Percentiles rank a stretch among this genome's conserved stretches.
These are phyloP conservation scores for Phytophthora ohioensis DNA, from an alignment of 352 stramenopile genomes.

Conservation along the genomic window DNA sequence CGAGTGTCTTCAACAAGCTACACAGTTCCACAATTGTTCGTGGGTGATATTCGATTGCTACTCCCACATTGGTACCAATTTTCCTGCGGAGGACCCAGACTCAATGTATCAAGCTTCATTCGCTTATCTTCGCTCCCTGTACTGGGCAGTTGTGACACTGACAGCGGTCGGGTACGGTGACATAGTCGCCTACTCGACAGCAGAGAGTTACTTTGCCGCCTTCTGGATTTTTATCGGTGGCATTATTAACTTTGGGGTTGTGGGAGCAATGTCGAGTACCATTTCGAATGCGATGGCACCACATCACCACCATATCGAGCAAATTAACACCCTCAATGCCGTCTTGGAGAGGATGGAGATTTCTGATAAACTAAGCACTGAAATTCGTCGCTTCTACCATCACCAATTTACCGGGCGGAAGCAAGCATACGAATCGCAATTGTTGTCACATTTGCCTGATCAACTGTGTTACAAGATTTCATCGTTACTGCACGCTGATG, in stretches of 20 bases:
- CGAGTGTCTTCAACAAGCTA: conserved; percentile 53
- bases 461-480: conserved; percentile 78
- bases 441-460: conserved; percentile 64
- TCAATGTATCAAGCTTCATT: conserved; percentile 63
- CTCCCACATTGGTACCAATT: conserved; percentile 52
- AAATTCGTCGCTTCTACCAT: conserved; percentile 69
- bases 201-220: conserved; percentile 67
- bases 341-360: conserved; percentile 63
- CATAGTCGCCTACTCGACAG: conserved; percentile 49
- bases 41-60: conserved; percentile 78
- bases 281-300: conserved; percentile 67
- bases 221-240: conserved; percentile 71
- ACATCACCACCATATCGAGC: conserved; percentile 69
- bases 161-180: conserved; percentile 73
- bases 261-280: conserved; percentile 77
- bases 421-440: conserved; percentile 62
- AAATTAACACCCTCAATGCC: conserved; percentile 65
- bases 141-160: conserved; percentile 75
- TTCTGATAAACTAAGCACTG: conserved; percentile 41
- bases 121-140: conserved; percentile 71
- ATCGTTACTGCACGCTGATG: conserved; percentile 64
- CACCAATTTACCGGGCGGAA: conserved; percentile 75
- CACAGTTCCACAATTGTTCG: conserved; percentile 64
- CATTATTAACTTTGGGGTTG: conserved; percentile 82
- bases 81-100: conserved; percentile 31